phyloP scores from a whole-genome alignment of 2,329 filamentous ascomycete species.

The Stenocarpella maydis region DNA sequence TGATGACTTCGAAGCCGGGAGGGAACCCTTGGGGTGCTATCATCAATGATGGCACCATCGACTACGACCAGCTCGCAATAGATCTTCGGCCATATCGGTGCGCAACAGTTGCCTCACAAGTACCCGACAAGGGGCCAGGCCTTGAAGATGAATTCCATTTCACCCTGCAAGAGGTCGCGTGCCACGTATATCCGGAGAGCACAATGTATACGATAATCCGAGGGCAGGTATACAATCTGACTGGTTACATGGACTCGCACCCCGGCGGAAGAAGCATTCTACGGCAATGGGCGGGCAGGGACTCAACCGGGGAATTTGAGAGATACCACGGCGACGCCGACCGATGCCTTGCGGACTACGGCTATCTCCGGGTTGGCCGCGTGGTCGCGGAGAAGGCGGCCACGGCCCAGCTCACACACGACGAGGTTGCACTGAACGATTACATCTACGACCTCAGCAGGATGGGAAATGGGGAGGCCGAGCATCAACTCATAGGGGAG shows the following conservation, averaged over 20 bases:
- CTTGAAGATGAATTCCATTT: neutral
- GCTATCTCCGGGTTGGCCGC: conserved; percentile 22
- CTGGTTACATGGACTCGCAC: conserved; percentile 12
- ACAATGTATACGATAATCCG: conserved; percentile 25
- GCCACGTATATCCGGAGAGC: conserved; percentile 10
- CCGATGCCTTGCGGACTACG: conserved; percentile 11
- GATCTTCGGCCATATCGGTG: conserved; percentile 11
- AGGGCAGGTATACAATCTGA: conserved; percentile 20
- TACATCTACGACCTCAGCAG: neutral
- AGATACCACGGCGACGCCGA: neutral
- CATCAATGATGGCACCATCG: neutral
- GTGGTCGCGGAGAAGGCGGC: conserved; percentile 2
- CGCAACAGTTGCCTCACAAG: conserved; percentile 3
- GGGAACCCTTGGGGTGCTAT: neutral
- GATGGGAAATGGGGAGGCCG: neutral
- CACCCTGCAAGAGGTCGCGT: conserved; percentile 10
- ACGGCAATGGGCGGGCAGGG: conserved; percentile 13
- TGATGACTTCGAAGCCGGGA: neutral
- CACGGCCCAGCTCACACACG: neutral
- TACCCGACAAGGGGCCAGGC: neutral
- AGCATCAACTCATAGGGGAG: neutral
- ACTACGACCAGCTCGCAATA: neutral
- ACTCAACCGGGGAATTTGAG: neutral
- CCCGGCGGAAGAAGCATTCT: conserved; percentile 11
- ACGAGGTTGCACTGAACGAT: conserved; percentile 6